Base-by-base conservation (phyloP, 2,329 filamentous ascomycete species). In the Coniochaeta prunicola region DNA sequence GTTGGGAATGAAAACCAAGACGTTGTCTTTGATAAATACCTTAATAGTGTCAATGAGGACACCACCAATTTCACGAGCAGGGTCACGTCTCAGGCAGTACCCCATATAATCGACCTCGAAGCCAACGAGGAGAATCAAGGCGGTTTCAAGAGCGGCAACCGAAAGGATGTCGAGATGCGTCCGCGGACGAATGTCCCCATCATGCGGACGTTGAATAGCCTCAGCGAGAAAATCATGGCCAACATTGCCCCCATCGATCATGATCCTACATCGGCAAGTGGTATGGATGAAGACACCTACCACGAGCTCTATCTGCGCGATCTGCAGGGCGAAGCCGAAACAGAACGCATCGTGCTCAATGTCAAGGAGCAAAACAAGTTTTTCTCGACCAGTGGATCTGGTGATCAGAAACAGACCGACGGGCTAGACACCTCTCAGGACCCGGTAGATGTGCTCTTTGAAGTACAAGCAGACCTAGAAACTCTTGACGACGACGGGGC, bases 61-160 rank as follows among this genome's bases (percentile, higher is more conserved):
- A 80, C 80, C 33, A 71, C 77, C 21, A 74, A 74, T 36, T 76
- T 81, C 53, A 74, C 79, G 12, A 81, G 77, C 67, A 80, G 79
- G 63, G 77, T 84, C 54, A 76, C 83, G 63, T 77, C 86, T 3
- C 77, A 86, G 34, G 83, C 88, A 59, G 85, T 99, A 21, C 92
- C 94, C 0, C 87, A 92, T 66, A 92, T 96, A 63, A 92, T 99
- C 65, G 90, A 99, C 70, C 74, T 99, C 28, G 91, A 93, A 69
- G 94, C 89, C 31, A 99, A 99, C 68, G 94, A 97, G 74, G 90
- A 94, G 71, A 93, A 99, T 67, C 87, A 96, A 71, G 96, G 92
- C 65, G 90, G 92, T 57, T 84, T 88, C 67, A 87, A 82, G 66
- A 76, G 81, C 61, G 94, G 94, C 56, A 97, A 99, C 71, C 82